phyloP scores from a whole-genome alignment of 164 flowering plant genomes.

The Macadamia integrifolia region DNA sequence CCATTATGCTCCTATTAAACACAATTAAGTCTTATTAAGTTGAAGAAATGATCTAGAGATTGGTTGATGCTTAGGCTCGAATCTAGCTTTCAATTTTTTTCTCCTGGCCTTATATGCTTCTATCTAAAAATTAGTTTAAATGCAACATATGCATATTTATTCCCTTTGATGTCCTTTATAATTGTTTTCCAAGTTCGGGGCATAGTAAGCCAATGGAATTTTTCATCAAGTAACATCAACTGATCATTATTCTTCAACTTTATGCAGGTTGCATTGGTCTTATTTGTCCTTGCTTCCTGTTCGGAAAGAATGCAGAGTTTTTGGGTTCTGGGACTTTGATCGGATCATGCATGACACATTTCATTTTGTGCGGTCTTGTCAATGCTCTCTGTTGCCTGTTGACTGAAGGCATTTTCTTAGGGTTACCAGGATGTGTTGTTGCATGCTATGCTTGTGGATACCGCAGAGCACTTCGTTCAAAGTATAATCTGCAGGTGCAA shows the following conservation, averaged over 20 bases:
- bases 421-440: constrained; percentile 71
- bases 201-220: background rate
- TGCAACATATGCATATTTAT: background rate
- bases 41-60: too few species aligned
- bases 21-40: too few species aligned
- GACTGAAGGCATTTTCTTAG: constrained; percentile 58
- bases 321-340: constrained; percentile 72
- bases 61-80: too few species aligned
- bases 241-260: constrained; percentile 5
- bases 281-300: constrained; percentile 67
- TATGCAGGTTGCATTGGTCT: constrained; percentile 69
- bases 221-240: background rate
- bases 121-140: background rate
- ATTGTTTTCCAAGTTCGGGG: background rate
- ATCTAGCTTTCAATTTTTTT: background rate
- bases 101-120: background rate
- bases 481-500: constrained; percentile 71
- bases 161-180: background rate
- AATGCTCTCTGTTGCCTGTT: constrained; percentile 65
- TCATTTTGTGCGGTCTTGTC: constrained; percentile 54
- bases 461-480: constrained; percentile 55
- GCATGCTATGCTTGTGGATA: constrained; percentile 85
- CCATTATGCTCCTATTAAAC: too few species aligned
- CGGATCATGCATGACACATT: constrained; percentile 75
- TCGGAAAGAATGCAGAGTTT: constrained; percentile 80